Evolutionary conservation across 805 yeast species (phyloP), one percentile per base, ranked within the genome.

Genomic region (Saccharomycopsis amapae): DNA sequence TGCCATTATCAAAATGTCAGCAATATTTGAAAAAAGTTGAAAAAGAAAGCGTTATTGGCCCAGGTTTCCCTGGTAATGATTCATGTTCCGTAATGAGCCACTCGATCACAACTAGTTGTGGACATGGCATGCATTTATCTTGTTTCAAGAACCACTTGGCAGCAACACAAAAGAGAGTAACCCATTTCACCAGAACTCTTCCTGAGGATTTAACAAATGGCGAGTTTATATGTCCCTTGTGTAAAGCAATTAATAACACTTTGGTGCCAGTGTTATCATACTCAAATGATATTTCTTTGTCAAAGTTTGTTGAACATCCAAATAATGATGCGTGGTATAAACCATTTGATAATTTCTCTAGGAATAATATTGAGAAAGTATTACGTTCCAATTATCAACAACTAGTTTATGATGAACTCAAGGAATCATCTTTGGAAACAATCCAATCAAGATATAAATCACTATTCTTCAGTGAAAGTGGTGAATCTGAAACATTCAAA

Each of bases 71-170:
- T 3, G 56, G 54, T 6, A 62, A 59, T 17, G 61, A 61, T 18
- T 58, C 58, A 36, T 52, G 51, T 47, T 62, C 52, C 46, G 63
- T 39, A 63, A 64, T 34, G 69, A 74, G 34, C 65, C 65, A 70
- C 46, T 60, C 73, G 5, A 72, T 81, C 1, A 68, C 81, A 2
- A 74, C 78, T 50, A 81, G 95, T 42, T 90, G 98, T 66, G 95
- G 96, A 1, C 98, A 90, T 63, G 94, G 95, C 1, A 82, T 90
- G 80, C 98, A 90, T 61, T 78, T 75, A 50, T 69, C 75, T 15
- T 90, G 98, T 59, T 82, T 81, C 56, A 62, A 76, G 44, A 78
- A 78, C 48, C 85, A 78, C 56, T 61, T 82, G 56, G 67, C 69
- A 26, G 73, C 80, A n/a, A 69, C 73, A 36, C 66, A 75, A 42